Percentiles rank a stretch among this genome's conserved stretches.
Evolutionary conservation across 352 stramenopile species (phyloP).

Genomic region (Pilasporangium apinafurcum): DNA sequence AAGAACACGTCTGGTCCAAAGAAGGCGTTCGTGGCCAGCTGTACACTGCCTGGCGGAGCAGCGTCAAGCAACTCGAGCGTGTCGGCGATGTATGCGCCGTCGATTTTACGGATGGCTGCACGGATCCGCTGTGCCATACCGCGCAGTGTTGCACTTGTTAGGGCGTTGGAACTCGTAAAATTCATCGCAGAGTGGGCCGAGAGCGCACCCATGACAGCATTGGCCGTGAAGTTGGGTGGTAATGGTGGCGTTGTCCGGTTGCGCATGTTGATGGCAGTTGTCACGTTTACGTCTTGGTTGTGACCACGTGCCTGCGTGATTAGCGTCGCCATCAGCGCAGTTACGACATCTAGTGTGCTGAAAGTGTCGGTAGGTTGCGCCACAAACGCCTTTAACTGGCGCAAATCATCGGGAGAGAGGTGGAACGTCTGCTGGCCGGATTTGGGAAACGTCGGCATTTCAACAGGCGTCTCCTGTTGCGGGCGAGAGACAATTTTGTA

Average conservation of each 20-base stretch:
- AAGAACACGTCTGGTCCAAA: constrained; percentile 11
- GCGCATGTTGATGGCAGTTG: constrained; percentile 6
- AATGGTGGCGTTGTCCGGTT: constrained; percentile 1
- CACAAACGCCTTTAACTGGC: constrained; percentile 1
- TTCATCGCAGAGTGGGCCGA: too few relatives aligned
- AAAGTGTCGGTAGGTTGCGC: neutral
- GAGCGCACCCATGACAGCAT: constrained; percentile 8
- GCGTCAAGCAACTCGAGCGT: constrained; percentile 4
- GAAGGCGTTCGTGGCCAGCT: constrained; percentile 4
- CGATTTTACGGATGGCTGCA: constrained; percentile 1
- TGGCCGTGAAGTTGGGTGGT: constrained; percentile 7
- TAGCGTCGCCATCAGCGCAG: constrained; percentile 4
- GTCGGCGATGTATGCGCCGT: constrained; percentile 6
- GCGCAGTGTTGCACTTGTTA: neutral
- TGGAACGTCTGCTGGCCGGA: constrained; percentile 1
- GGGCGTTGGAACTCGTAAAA: too few relatives aligned
- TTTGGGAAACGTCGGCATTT: neutral
- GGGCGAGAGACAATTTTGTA: neutral
- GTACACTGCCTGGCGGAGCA: neutral
- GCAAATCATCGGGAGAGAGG: neutral
- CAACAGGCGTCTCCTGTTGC: neutral
- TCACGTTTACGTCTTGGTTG: constrained; percentile 1
- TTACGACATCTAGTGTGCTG: constrained; percentile 7
- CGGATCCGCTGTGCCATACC: constrained; percentile 4
- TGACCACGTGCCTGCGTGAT: constrained; percentile 7